Base-by-base conservation (phyloP, 768 basidiomycete species). In the Candolleomyces eurysporus region DNA sequence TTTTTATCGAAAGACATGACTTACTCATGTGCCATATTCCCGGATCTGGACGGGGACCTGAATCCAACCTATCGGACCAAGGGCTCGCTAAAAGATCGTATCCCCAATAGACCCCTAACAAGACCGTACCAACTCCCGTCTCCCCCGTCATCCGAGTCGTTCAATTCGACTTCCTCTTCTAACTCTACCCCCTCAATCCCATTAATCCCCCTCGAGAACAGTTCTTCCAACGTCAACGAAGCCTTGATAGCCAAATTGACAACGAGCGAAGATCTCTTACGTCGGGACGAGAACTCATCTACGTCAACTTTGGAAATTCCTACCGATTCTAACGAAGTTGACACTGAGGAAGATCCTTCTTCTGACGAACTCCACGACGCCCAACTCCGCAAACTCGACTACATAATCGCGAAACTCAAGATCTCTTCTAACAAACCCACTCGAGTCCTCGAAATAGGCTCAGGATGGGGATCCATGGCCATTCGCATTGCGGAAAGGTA, bases 391-490 rank as follows among this genome's bases (percentile, higher is more conserved):
- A 91, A 90, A 71, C 69, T 90, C 7, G 74, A 73, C 31, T 85
- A 87, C 65, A 84, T 91, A 66, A 84, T 90, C 61, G 67, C 75
- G 6, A 88, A 87, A 70, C 85, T 88, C 2, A 79, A 84, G 51
- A 86, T 92, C 57, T 75, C 74, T 17, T 75, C 82, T 2, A 83
- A 83, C 0, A 78, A 84, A 57, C 76, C 84, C 52, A 79, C 90
- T 0, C 67, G 65, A 14, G 54, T 73, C 17, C 78, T 91, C 16
- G 89, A 91, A 70, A 90, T 91, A 51, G 90, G 89, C n/a, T 86
- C 85, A 5, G 90, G 90, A 4, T 92, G 89, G 89, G 90, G 89
- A 5, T 84, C 86, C 7, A 77, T 92, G 64, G 84, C 90, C 3
- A 86, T 91, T 53, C 76, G 82, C 58, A 81, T 89, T 50, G 84